Percentiles rank a stretch among this genome's conserved stretches.
phyloP scores from a whole-genome alignment of 2,329 filamentous ascomycete species.

The Oidium heveae region DNA sequence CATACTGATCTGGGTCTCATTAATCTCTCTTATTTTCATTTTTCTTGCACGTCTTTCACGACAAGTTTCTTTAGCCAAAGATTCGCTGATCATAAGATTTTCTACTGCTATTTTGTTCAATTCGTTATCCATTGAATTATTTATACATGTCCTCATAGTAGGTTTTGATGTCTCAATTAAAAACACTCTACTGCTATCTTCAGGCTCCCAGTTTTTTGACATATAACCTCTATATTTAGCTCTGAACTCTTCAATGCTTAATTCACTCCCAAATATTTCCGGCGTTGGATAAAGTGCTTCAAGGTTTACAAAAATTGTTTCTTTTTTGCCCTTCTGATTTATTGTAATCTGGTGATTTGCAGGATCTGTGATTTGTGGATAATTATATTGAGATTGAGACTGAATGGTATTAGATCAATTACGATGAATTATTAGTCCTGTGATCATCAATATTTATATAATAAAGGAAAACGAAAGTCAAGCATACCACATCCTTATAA shows the following conservation, averaged over 20 bases:
- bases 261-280: constrained; percentile 44
- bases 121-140: too few relatives aligned
- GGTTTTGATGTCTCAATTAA: neutral
- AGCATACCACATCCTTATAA: constrained; percentile 88
- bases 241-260: constrained; percentile 79
- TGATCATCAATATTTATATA: constrained; percentile 56
- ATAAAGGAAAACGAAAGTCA: constrained; percentile 10
- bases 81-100: constrained; percentile 7
- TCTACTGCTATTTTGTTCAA: too few relatives aligned
- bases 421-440: constrained; percentile 72
- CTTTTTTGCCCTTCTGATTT: constrained; percentile 60
- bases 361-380: constrained; percentile 41
- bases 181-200: constrained; percentile 2
- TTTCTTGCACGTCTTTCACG: constrained; percentile 31
- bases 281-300: constrained; percentile 63
- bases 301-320: constrained; percentile 71
- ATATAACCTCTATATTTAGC: constrained; percentile 51
- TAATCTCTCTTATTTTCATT: constrained; percentile 63
- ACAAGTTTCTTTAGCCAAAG: constrained; percentile 17
- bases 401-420: constrained; percentile 29
- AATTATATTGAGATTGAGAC: constrained; percentile 25
- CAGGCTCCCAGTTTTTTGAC: constrained; percentile 26
- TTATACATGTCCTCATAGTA: too few relatives aligned
- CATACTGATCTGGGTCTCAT: constrained; percentile 81
- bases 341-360: constrained; percentile 52